Base-by-base conservation (phyloP, 352 stramenopile species). In the Globisporangium nagaii region DNA sequence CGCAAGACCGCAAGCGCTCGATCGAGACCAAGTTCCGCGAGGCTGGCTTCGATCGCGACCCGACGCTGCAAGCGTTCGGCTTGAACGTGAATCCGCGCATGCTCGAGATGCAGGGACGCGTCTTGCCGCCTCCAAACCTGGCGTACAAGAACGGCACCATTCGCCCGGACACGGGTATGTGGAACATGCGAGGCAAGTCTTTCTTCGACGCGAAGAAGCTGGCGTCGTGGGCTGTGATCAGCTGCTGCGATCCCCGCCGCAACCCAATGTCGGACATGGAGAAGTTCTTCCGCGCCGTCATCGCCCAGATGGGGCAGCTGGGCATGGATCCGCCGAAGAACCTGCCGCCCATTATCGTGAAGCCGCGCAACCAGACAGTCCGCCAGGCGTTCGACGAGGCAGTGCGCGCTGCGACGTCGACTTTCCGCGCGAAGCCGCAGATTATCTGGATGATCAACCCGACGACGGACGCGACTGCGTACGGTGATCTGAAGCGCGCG, bases 401-500 rank as follows among this genome's bases (percentile, higher is more conserved):
- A 0, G 53, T 85, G 7, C 56, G 61, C 5, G 56, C 59, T 9
- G 79, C 74, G 7, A 62, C 30, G 3, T 48, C 52, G 9, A 52
- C 48, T 27, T 87, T 76, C 55, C 53, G 56, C 2, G 30, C 48
- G 0, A 45, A 58, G 6, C 61, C 73, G 1, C 63, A 90, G 30
- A 62, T 90, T 1, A 50, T 89, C 7, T 90, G 77, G 71, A 79
- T 83, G 62, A 69, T 90, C 17, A 82, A 78, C 27, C 63, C 76
- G 1, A 53, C 52, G 12, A 56, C 62, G 11, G 76, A 90, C 56
- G 61, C 71, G 10, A 59, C 46, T 12, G 65, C 65, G 6, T 88
- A 90, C 28, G 73, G 75, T 0, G 79, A 90, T n/a, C 45, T 93
- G 0, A 93, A 93, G 62, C 57, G 77, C n/a, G 67, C 84, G 40